These are phyloP conservation scores for Coemansia sp. DNA, from an alignment of 192 early-diverging fungal species.

Conservation along the genomic window DNA sequence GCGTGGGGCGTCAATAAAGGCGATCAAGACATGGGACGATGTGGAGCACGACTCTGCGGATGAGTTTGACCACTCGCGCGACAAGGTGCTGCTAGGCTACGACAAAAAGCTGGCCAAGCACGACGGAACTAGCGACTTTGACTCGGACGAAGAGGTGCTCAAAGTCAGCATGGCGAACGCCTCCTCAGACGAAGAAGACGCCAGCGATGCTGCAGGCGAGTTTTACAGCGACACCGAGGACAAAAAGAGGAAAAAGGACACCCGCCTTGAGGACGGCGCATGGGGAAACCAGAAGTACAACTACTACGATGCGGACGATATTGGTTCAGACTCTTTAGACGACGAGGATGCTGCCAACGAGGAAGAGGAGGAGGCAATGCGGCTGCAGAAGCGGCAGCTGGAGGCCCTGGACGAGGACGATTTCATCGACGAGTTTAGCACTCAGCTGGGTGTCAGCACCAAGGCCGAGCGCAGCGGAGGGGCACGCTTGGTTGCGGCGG, in stretches of 20 bases:
- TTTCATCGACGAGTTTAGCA: slow-evolving; percentile 72
- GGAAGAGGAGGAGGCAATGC: slow-evolving; percentile 85
- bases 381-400: slow-evolving; percentile 76
- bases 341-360: slow-evolving; percentile 63
- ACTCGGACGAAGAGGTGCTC: slow-evolving; percentile 78
- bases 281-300: slow-evolving; percentile 77
- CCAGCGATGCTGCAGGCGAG: slow-evolving; percentile 45
- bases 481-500: slow-evolving; percentile 25
- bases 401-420: slow-evolving; percentile 81
- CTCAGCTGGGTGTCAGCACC: slow-evolving; percentile 45
- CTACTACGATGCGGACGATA: slow-evolving; percentile 86
- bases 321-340: slow-evolving; percentile 69
- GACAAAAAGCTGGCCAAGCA: slow-evolving; percentile 10
- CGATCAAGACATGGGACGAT: slow-evolving; percentile 69
- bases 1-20: slow-evolving; percentile 54
- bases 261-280: slow-evolving; percentile 55
- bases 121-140: slow-evolving; percentile 49
- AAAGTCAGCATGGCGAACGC: slow-evolving; percentile 54
- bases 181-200: slow-evolving; percentile 49
- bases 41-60: slow-evolving; percentile 75
- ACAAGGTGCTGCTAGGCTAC: slow-evolving; percentile 54
- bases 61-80: slow-evolving; percentile 62
- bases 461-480: slow-evolving; percentile 7
- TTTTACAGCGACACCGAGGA: slow-evolving; percentile 22
- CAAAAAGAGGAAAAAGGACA: background rate